These are phyloP conservation scores for Clonostachys rhizophaga DNA, from an alignment of 2,329 filamentous ascomycete genomes.

Conservation along the genomic window DNA sequence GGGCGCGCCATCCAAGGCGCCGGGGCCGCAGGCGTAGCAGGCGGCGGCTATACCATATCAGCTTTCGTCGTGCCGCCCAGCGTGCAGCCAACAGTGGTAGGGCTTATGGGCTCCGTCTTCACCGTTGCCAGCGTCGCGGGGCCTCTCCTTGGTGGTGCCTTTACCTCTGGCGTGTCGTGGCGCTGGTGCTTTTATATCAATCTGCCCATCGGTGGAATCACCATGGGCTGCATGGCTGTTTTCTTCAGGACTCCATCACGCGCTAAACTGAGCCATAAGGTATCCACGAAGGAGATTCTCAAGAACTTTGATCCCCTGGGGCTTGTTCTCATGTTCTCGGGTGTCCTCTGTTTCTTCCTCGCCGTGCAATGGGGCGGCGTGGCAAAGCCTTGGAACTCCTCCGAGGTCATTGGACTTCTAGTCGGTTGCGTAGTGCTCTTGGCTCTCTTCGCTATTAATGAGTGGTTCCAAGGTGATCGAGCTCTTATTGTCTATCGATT, in stretches of 20 bases:
- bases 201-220: constrained; percentile 39
- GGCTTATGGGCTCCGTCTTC: constrained; percentile 12
- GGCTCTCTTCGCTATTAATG: constrained; percentile 27
- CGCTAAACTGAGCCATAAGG: constrained; percentile 19
- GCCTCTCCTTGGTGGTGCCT: constrained; percentile 14
- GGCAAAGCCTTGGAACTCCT: constrained; percentile 41
- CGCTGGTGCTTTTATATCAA: constrained; percentile 25
- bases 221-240: constrained; percentile 41
- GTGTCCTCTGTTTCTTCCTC: constrained; percentile 46
- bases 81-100: constrained; percentile 1
- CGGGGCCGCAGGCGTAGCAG: constrained; percentile 68
- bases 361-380: constrained; percentile 53
- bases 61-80: background rate
- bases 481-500: background rate
- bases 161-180: constrained; percentile 14
- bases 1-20: constrained; percentile 57
- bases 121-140: constrained; percentile 13
- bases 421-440: constrained; percentile 39
- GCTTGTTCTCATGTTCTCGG: constrained; percentile 40
- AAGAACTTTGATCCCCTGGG: constrained; percentile 43
- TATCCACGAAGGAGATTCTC: constrained; percentile 27
- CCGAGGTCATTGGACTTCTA: constrained; percentile 44
- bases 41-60: constrained; percentile 58
- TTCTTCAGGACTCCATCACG: constrained; percentile 34
- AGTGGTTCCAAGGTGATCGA: background rate